These are phyloP conservation scores for Trypethelium eluteriae DNA, from an alignment of 495 filamentous ascomycete genomes.

Conservation along the genomic window DNA sequence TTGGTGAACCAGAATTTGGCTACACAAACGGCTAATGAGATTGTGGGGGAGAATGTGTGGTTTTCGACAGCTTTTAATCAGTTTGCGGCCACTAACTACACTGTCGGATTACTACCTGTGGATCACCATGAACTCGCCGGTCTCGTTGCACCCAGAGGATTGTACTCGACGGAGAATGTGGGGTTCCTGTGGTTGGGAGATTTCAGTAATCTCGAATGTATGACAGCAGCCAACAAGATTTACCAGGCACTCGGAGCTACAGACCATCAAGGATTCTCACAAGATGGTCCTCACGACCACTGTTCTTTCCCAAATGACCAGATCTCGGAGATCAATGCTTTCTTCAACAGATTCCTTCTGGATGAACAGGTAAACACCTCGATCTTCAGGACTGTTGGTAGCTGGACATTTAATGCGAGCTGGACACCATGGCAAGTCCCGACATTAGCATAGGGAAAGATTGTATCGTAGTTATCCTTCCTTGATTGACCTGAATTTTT, in stretches of 20 bases:
- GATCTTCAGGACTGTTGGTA: constrained; percentile 18
- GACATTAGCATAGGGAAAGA: background rate
- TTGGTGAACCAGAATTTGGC: constrained; percentile 37
- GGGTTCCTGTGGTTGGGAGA: constrained; percentile 21
- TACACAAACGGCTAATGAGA: constrained; percentile 39
- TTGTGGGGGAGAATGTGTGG: constrained; percentile 44
- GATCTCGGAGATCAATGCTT: constrained; percentile 17
- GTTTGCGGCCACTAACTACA: constrained; percentile 26
- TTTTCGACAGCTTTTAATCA: constrained; percentile 36
- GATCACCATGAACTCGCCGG: constrained; percentile 25
- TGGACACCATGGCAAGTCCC: constrained; percentile 22
- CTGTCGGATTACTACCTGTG: constrained; percentile 22
- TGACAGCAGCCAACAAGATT: constrained; percentile 21
- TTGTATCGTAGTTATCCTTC: no score
- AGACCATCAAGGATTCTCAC: constrained; percentile 18
- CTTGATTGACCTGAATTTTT: no score
- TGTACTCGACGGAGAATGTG: constrained; percentile 20
- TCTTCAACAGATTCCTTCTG: constrained; percentile 18
- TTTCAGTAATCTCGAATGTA: constrained; percentile 20
- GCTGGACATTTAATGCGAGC: constrained; percentile 18
- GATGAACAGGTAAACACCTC: constrained; percentile 14
- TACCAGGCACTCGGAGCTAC: constrained; percentile 17
- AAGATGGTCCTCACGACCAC: constrained; percentile 22
- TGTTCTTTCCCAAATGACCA: constrained; percentile 21
- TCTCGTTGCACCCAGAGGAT: constrained; percentile 22